These are phyloP conservation scores for Dalbergia cochinchinensis DNA, from an alignment of 306 rosid species.

Conservation along the genomic window DNA sequence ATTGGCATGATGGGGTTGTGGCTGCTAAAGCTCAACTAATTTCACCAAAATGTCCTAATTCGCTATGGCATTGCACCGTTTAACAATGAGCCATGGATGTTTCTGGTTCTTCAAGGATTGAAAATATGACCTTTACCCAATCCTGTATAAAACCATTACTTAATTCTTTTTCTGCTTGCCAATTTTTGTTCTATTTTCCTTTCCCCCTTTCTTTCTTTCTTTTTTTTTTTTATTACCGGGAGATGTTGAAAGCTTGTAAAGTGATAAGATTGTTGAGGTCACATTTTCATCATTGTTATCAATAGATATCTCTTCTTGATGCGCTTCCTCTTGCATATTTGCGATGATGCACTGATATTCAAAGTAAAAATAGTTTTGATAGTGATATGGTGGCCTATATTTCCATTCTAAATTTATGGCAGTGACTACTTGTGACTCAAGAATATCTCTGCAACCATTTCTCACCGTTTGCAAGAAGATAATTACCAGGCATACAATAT, in stretches of 20 bases:
- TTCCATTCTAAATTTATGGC: neutral
- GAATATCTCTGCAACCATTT: constrained; percentile 10
- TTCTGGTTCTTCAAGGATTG: constrained; percentile 30
- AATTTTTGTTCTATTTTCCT: constrained; percentile 39
- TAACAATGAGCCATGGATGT: neutral
- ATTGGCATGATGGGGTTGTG: constrained; percentile 30
- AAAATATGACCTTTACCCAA: constrained; percentile 10
- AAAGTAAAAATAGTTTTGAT: constrained; percentile 10
- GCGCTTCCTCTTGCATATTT: constrained; percentile 7
- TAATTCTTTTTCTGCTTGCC: constrained; percentile 17
- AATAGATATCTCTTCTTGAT: constrained; percentile 35
- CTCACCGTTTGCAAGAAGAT: constrained; percentile 1
- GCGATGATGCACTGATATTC: neutral
- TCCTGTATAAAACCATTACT: constrained; percentile 42
- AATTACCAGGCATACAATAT: neutral
- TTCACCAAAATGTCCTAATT: constrained; percentile 13
- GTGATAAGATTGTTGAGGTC: constrained; percentile 42
- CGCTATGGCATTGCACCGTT: constrained; percentile 25
- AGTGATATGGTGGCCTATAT: constrained; percentile 3
- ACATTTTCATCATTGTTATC: constrained; percentile 32
- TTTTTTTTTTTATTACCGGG: constrained; percentile 27
- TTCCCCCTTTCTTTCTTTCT: constrained; percentile 36
- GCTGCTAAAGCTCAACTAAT: constrained; percentile 35
- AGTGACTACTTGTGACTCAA: neutral
- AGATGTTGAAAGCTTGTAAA: constrained; percentile 55